Percentiles rank a stretch among this genome's conserved stretches.
phyloP scores from a whole-genome alignment of 2,329 filamentous ascomycete genomes.

The Chaetomiaceae sp. region DNA sequence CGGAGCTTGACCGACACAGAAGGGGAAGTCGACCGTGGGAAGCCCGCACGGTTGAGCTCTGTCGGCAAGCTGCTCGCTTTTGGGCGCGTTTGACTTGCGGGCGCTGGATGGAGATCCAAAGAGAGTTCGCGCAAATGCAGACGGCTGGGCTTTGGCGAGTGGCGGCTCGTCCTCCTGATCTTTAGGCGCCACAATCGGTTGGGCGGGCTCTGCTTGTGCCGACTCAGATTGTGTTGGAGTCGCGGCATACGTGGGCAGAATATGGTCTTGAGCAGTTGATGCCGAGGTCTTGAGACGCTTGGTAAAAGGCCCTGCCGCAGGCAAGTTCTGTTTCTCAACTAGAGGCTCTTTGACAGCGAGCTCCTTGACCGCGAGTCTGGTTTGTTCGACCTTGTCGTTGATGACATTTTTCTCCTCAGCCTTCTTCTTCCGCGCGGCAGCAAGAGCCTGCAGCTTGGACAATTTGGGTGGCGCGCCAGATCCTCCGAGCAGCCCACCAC shows the following conservation, averaged over 20 bases:
- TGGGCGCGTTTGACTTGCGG: conserved; percentile 15
- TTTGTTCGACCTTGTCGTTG: conserved; percentile 30
- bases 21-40: background rate
- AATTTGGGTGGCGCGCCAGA: conserved; percentile 61
- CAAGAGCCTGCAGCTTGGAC: conserved; percentile 87
- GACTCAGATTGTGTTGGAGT: conserved; percentile 7
- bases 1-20: background rate
- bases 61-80: background rate
- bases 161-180: conserved; percentile 29
- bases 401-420: conserved; percentile 49
- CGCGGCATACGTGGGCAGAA: conserved; percentile 9
- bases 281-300: conserved; percentile 24
- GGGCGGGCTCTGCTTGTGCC: background rate
- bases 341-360: conserved; percentile 21
- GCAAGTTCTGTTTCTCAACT: conserved; percentile 29
- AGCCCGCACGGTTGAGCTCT: background rate
- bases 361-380: conserved; percentile 22
- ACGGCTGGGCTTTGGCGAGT: conserved; percentile 37
- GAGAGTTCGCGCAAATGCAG: conserved; percentile 52
- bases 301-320: conserved; percentile 22
- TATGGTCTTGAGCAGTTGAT: conserved; percentile 16
- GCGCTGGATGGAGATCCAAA: conserved; percentile 38
- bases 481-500: conserved; percentile 73
- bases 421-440: conserved; percentile 81
- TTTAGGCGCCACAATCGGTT: background rate